Evolutionary conservation across 208 protist genomes (phyloP).

Genomic region (Angomonas deanei): DNA sequence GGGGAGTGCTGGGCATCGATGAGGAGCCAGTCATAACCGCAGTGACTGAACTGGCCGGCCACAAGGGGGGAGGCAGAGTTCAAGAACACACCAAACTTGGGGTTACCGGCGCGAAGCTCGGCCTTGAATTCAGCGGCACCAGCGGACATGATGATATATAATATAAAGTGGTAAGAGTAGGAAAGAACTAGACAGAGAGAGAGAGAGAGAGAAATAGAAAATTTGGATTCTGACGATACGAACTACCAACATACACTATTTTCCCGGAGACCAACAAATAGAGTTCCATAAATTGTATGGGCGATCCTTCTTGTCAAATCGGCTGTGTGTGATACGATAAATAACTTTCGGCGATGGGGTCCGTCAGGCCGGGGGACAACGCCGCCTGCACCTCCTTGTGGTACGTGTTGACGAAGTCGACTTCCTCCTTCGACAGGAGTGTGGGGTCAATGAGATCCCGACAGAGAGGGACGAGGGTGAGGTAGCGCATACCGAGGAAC

Average conservation of each 20-base stretch:
- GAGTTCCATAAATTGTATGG: no score
- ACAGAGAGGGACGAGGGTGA: slow-evolving; percentile 91
- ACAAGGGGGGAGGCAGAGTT: slow-evolving; percentile 65
- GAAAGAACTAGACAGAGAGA: slow-evolving; percentile 1
- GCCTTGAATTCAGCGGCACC: slow-evolving; percentile 76
- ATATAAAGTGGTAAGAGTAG: not conserved
- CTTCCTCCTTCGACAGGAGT: slow-evolving; percentile 67
- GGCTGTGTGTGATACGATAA: slow-evolving; percentile 63
- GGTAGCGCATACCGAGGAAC: slow-evolving; percentile 66
- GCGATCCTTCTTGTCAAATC: no score
- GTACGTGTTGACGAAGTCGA: slow-evolving; percentile 74
- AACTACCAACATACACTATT: no score
- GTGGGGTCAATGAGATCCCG: slow-evolving; percentile 80
- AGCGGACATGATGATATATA: slow-evolving; percentile 29
- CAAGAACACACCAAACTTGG: slow-evolving; percentile 78
- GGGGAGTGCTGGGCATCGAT: slow-evolving; percentile 76
- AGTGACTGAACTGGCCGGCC: slow-evolving; percentile 78
- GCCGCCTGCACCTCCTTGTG: slow-evolving; percentile 40
- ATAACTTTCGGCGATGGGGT: slow-evolving; percentile 56
- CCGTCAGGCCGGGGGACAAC: slow-evolving; percentile 46
- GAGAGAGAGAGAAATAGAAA: not conserved
- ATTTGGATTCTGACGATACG: slow-evolving; percentile 2
- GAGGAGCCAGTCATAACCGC: slow-evolving; percentile 78
- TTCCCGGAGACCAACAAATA: no score
- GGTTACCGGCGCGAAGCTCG: slow-evolving; percentile 68